Evolutionary conservation across 2,329 filamentous ascomycete genomes (phyloP).

Genomic region (Nemania sp.): DNA sequence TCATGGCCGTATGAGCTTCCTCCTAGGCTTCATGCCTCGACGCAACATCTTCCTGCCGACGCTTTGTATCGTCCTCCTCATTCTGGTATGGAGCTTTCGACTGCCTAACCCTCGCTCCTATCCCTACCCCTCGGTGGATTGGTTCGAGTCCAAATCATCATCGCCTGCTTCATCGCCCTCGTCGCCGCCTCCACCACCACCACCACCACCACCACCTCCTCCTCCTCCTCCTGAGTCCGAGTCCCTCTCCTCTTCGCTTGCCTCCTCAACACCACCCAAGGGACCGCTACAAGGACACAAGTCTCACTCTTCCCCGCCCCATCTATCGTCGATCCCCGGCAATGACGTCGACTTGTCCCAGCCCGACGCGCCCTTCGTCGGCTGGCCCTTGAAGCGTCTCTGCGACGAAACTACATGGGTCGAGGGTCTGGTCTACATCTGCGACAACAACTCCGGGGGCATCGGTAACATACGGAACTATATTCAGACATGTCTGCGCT

Average conservation of each 20-base stretch:
- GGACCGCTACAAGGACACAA: not conserved
- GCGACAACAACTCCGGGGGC: slow-evolving; percentile 57
- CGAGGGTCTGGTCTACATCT: slow-evolving; percentile 51
- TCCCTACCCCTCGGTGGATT: slow-evolving; percentile 25
- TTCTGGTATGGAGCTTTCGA: slow-evolving; percentile 39
- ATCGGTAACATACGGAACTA: slow-evolving; percentile 57
- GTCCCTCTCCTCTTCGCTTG: not conserved
- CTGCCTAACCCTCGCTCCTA: slow-evolving; percentile 27
- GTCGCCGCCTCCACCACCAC: slow-evolving; percentile 5
- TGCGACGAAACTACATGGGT: slow-evolving; percentile 50
- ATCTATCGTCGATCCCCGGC: slow-evolving; percentile 20
- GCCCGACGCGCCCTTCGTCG: slow-evolving; percentile 49
- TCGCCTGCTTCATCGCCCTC: slow-evolving; percentile 11
- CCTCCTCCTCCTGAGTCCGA: not conserved
- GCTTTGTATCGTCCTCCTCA: slow-evolving; percentile 38
- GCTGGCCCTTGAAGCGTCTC: slow-evolving; percentile 50
- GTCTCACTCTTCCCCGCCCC: not conserved
- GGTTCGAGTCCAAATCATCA: slow-evolving; percentile 30
- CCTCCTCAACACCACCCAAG: not conserved
- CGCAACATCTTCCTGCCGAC: slow-evolving; percentile 39
- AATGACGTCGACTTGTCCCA: slow-evolving; percentile 44
- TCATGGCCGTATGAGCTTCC: slow-evolving; percentile 35
- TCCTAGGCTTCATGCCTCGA: slow-evolving; percentile 40
- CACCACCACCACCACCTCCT: slow-evolving; percentile 13
- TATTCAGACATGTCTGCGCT: slow-evolving; percentile 55